Evolutionary conservation across 2,329 filamentous ascomycete genomes (phyloP).

Genomic region (Arachnopeziza araneosa): DNA sequence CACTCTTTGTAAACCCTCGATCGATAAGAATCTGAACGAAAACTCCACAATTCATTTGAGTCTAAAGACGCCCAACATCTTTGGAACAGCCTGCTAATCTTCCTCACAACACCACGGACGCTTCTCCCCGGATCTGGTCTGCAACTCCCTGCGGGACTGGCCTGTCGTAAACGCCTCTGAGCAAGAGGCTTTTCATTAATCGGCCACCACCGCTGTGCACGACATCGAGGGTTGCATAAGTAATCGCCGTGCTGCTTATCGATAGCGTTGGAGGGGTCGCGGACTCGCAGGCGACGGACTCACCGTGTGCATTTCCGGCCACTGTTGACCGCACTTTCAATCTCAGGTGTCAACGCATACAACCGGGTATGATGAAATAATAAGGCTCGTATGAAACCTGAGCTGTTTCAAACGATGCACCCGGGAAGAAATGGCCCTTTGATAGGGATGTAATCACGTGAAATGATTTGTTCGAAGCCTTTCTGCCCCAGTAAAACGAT

Average conservation of each 20-base stretch:
- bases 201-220: background rate
- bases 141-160: background rate
- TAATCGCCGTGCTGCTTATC: background rate
- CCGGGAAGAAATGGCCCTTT: background rate
- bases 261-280: background rate
- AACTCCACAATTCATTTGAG: background rate
- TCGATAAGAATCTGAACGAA: background rate
- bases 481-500: background rate
- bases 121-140: background rate
- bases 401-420: background rate
- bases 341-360: background rate
- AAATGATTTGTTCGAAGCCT: background rate
- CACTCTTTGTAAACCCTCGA: background rate
- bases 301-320: background rate
- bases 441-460: background rate
- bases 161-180: background rate
- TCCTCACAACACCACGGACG: background rate
- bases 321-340: background rate
- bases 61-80: background rate
- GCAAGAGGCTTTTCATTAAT: background rate
- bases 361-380: background rate
- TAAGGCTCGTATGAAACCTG: background rate
- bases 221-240: background rate
- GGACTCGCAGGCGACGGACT: background rate
- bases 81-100: background rate